Base-by-base conservation (phyloP, 2,329 filamentous ascomycete genomes). In the Nothopassalora personata region DNA sequence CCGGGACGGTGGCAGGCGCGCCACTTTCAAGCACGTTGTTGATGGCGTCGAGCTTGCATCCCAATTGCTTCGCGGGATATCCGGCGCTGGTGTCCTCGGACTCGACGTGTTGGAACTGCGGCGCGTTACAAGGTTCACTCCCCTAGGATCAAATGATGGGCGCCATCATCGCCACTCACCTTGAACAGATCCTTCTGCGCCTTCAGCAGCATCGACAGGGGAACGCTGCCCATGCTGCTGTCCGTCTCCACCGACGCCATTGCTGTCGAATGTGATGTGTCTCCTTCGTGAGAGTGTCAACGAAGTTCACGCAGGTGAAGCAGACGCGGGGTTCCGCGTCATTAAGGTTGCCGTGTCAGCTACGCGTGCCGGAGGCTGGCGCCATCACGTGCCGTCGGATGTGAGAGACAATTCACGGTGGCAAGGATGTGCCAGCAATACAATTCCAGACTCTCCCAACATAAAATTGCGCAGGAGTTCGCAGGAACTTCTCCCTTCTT, bases 201-300 rank as follows among this genome's bases (percentile, higher is more conserved):
- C 9, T 59, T 54, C 30, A 62, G 57, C 27, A 71, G 54, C 23
- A 65, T 52, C 23, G 58, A 49, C 13, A 60, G 45, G 15, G 63
- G 63, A 27, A 70, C 59, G 33, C 66, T 69, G 23, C 52, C 67
- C 49, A 71, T 31, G n/a, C 49, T 19, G 55, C 66, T 71, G 46
- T 60, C 63, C 60, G 67, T 64, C 34, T 64, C 64, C 52, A 65
- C 48, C 46, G 66, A 68, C 18, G 62, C 67, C 69, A 70, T 53
- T 9, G 34, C 36, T 51, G 34, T 46, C 52, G 27, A 39, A 45
- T 39, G 31, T 27, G 46, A 56, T 43, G 19, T 50, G 54, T 56
- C 54, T 46, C 45, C 43, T 39, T 23, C n/a, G 46, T 8, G 8
- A 4, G 13, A 49, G 5, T 8, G 46, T 15, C 31, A 11, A 34